Conservation (phyloP, 1,139 yeast species). For the Zygosaccharomyces pseudobailii region DNA sequence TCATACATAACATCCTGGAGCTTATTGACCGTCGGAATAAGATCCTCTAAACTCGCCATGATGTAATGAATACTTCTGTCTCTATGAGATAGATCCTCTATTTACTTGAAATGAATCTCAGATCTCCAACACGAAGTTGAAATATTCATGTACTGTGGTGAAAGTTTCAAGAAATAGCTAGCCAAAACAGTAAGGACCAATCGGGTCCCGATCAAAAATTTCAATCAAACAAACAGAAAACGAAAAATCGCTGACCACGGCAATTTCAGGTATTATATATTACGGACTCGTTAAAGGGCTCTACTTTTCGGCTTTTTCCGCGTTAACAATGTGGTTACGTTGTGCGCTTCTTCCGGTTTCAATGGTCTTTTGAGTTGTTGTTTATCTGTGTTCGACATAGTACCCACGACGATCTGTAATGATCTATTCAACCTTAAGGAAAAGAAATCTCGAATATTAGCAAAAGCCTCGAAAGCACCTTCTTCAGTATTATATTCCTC, state of each 20-base stretch:
- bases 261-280: not conserved
- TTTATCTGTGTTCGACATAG: not conserved
- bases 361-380: not conserved
- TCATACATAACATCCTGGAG: constrained; percentile 74
- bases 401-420: constrained; percentile 4
- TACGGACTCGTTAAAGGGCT: not conserved
- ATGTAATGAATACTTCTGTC: not conserved
- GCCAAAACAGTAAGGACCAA: constrained; percentile 6
- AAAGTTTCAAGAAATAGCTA: not conserved
- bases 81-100: not conserved
- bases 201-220: constrained; percentile 14
- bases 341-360: not conserved
- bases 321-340: constrained; percentile 3
- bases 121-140: not conserved
- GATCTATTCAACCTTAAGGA: constrained; percentile 2
- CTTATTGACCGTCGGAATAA: constrained; percentile 82
- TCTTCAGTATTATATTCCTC: constrained; percentile 41
- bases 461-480: constrained; percentile 36
- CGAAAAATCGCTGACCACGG: not conserved
- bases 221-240: not conserved
- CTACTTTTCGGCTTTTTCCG: constrained; percentile 10
- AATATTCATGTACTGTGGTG: not conserved
- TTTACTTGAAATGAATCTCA: not conserved
- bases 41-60: constrained; percentile 64
- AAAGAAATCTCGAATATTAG: constrained; percentile 28